Evolutionary conservation across 345 rosid species (phyloP).

Genomic region (Hirschfeldia incana): DNA sequence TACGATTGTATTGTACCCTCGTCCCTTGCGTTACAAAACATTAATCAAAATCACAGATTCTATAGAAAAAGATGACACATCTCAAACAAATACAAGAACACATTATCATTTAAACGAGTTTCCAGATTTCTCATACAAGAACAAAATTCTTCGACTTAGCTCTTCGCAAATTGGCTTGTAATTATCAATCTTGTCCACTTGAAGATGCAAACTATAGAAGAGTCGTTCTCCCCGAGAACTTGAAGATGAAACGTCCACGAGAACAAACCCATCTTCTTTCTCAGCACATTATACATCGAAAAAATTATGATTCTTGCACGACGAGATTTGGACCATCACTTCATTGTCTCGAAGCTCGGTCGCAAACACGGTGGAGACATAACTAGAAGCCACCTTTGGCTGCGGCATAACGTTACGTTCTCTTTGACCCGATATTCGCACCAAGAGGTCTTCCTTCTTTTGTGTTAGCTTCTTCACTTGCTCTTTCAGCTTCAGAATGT

Average conservation of each 20-base stretch:
- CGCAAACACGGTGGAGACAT: slow-evolving; percentile 38
- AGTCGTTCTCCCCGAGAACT: slow-evolving; percentile 49
- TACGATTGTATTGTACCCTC: no score
- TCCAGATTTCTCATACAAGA: not conserved
- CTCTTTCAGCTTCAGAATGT: not conserved
- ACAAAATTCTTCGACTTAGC: not conserved
- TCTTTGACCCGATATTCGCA: not conserved
- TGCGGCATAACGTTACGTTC: not conserved
- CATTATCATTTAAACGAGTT: not conserved
- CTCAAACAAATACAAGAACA: not conserved
- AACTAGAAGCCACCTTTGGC: not conserved
- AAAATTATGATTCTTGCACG: slow-evolving; percentile 35
- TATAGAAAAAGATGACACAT: not conserved
- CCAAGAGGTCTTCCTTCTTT: not conserved
- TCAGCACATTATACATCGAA: slow-evolving; percentile 47
- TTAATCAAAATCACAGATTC: slow-evolving; percentile 26
- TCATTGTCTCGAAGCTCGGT: slow-evolving; percentile 48
- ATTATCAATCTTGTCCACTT: not conserved
- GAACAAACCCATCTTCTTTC: slow-evolving; percentile 50
- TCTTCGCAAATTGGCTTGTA: not conserved
- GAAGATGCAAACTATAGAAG: slow-evolving; percentile 58
- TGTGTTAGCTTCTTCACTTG: not conserved
- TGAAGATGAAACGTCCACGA: slow-evolving; percentile 59
- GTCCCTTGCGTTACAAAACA: no score
- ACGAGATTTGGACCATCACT: slow-evolving; percentile 51